Base-by-base conservation (phyloP, 139 green algal genomes). In the Coccomyxa sp. region DNA sequence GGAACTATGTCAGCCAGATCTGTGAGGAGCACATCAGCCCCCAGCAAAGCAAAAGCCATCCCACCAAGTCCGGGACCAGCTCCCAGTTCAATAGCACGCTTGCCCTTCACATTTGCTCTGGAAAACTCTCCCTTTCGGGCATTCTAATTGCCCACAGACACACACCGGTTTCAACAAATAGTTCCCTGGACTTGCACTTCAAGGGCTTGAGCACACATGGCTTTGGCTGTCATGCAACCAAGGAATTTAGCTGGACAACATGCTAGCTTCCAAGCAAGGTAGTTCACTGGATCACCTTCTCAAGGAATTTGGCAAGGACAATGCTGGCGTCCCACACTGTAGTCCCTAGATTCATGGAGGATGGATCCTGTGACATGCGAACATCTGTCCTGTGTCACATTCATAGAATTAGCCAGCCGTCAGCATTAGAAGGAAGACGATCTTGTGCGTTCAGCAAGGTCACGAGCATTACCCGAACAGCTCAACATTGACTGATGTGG, bases 81-180 rank as follows among this genome's bases (percentile, higher is more conserved):
- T 0, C 95, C 95, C 80, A 98, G 89, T 88, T 98, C 95, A n/a
- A 98, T 87, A 3, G 77, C 88, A 0, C 87, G 84, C 86, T 94
- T 97, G 79, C 89, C 90, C 12, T 81, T 84, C 11, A 95, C 77
- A 71, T 91, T 94, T 32, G 82, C 27, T 0, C 88, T 87, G 0
- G 81, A 85, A 51, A 96, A 94, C 13, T 97, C 93, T 0, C 94
- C 93, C 78, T 92, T 94, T 27, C 88, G 85, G 30, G 90, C 86
- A 81, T 98, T 95, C 89, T 95, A 86, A 51, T 11, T 7, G 38
- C 38, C 38, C 38, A 7, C 38, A 51, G 7, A 51, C 38, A 51
- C 38, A 51, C 38, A 51, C 38, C 38, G 38, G 38, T 51, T 51
- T 51, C 38, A 51, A 51, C 38, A 7, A 51, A 7, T 51, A 51